phyloP scores from a whole-genome alignment of 169 alveolate species.

The Eimeria sp. region DNA sequence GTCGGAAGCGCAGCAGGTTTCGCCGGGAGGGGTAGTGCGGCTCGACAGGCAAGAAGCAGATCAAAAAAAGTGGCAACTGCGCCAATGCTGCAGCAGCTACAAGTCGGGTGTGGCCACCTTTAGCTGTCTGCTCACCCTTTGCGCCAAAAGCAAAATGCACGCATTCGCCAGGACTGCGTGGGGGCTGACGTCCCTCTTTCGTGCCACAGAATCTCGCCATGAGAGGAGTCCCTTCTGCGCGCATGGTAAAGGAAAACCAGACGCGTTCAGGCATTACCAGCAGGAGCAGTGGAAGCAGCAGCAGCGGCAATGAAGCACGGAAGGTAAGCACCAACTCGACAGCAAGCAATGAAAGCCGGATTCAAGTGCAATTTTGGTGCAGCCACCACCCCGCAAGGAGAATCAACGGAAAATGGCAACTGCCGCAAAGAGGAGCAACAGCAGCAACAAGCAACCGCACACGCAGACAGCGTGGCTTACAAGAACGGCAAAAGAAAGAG shows the following conservation, averaged over 20 bases:
- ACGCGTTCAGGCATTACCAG: conserved; percentile 13
- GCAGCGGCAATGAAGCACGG: neutral
- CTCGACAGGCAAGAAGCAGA: neutral
- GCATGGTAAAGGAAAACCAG: neutral
- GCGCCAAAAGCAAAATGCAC: conserved; percentile 67
- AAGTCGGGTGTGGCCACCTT: neutral
- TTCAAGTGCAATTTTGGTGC: neutral
- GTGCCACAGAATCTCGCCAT: conserved; percentile 67
- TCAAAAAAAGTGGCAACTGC: neutral
- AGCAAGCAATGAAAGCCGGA: neutral
- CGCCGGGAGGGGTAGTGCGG: neutral
- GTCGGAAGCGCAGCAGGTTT: neutral
- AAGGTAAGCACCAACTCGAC: conserved; percentile 15
- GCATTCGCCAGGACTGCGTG: conserved; percentile 68
- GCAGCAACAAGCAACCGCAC: neutral
- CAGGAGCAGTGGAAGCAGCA: conserved; percentile 12
- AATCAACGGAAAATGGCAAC: neutral
- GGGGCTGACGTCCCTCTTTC: conserved; percentile 74
- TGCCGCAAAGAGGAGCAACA: neutral
- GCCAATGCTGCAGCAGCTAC: neutral
- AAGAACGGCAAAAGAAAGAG: conserved; percentile 74
- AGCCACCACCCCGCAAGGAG: neutral
- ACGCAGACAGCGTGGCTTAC: conserved; percentile 13
- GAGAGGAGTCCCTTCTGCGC: conserved; percentile 70
- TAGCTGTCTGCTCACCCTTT: conserved; percentile 37